Percentiles rank a stretch among this genome's conserved stretches.
These are phyloP conservation scores for Eimeria sp. DNA, from an alignment of 169 alveolate species.

Conservation along the genomic window DNA sequence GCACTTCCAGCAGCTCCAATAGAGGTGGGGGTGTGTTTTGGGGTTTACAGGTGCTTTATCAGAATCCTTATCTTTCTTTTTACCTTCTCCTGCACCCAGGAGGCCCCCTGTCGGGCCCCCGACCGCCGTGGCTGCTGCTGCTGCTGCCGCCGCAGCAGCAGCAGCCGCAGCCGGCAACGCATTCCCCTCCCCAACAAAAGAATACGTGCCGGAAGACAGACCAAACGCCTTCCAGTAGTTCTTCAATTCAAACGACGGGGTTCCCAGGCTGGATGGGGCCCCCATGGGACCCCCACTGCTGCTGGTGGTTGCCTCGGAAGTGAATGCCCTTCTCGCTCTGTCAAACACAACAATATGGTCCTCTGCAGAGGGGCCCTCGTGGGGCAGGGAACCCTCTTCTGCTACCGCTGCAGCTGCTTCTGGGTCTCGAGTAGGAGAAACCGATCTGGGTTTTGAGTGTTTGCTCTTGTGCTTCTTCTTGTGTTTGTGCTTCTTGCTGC, in stretches of 20 bases:
- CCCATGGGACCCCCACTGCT: background rate
- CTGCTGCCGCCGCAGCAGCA: background rate
- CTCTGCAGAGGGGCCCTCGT: background rate
- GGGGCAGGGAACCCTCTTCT: background rate
- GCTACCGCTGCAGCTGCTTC: background rate
- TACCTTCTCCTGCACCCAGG: background rate
- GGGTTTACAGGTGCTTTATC: background rate
- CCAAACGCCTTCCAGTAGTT: constrained; percentile 74
- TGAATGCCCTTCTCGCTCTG: background rate
- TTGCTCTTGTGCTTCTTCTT: background rate
- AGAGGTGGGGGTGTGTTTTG: constrained; percentile 81
- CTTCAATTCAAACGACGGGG: background rate
- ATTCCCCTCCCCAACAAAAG: constrained; percentile 30
- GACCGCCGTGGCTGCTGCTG: too few species aligned
- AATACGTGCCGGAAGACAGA: constrained; percentile 29
- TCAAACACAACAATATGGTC: constrained; percentile 33
- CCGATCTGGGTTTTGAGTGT: background rate
- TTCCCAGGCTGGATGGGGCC: constrained; percentile 22
- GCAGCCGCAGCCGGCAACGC: constrained; percentile 45
- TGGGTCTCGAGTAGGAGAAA: background rate
- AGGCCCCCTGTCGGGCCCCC: constrained; percentile 36
- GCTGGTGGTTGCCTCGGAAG: constrained; percentile 20
- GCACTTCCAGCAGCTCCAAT: constrained; percentile 80
- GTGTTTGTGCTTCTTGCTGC: too few species aligned
- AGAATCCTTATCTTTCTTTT: background rate